Conservation (phyloP, 169 alveolate species). For the Plasmodium cynomolgi region DNA sequence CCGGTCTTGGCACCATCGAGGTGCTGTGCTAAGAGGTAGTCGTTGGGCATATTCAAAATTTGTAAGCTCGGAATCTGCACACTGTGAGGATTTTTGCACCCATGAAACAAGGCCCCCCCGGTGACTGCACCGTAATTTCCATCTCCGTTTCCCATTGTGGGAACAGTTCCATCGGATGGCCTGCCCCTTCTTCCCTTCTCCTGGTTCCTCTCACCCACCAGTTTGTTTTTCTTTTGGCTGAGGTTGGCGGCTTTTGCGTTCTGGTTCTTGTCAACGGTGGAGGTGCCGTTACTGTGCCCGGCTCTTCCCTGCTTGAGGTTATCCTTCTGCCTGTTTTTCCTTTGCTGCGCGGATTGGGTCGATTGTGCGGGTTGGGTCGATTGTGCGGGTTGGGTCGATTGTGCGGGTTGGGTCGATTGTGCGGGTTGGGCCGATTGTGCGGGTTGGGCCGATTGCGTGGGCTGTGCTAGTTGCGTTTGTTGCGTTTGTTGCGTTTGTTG, state of each 20-base stretch:
- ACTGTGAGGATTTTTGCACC: background rate
- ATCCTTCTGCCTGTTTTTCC: conserved; percentile 19
- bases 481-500: too few relatives aligned
- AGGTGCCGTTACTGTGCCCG: background rate
- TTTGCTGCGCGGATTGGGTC: background rate
- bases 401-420: background rate
- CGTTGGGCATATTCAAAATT: background rate
- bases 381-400: background rate
- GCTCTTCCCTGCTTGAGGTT: background rate
- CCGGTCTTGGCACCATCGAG: background rate
- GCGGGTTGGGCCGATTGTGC: background rate
- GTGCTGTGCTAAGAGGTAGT: background rate
- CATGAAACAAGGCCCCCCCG: background rate
- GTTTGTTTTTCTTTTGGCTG: background rate
- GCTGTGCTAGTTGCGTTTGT: background rate
- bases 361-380: background rate
- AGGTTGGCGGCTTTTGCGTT: background rate
- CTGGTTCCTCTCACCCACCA: background rate
- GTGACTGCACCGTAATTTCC: background rate
- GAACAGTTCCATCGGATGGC: background rate
- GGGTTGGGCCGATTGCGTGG: background rate
- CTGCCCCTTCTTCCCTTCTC: background rate
- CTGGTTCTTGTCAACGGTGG: background rate
- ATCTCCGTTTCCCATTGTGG: background rate
- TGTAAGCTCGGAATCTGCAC: background rate